phyloP scores from a whole-genome alignment of 495 filamentous ascomycete genomes.

The Pyronema domesticum region DNA sequence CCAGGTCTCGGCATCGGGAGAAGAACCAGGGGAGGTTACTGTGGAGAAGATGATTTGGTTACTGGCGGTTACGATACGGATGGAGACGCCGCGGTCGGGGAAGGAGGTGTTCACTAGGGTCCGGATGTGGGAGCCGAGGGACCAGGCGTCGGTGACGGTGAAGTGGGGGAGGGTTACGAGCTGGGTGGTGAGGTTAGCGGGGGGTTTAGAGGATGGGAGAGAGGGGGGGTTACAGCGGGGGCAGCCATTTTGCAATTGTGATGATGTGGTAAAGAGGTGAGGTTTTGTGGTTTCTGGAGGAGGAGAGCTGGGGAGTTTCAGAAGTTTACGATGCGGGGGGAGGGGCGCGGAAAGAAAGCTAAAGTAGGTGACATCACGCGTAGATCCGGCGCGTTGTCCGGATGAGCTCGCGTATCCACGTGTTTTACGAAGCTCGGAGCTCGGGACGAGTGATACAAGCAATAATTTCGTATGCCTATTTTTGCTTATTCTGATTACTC shows the following conservation, averaged over 20 bases:
- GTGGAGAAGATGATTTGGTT: conserved; percentile 44
- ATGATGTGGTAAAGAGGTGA: too few relatives aligned
- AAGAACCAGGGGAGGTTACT: conserved; percentile 33
- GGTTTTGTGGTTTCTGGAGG: too few relatives aligned
- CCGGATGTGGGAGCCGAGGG: conserved; percentile 45
- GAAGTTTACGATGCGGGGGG: too few relatives aligned
- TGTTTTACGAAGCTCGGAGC: too few relatives aligned
- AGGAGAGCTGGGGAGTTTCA: too few relatives aligned
- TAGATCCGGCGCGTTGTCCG: too few relatives aligned
- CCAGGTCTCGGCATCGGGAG: conserved; percentile 45
- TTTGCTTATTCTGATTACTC: too few relatives aligned
- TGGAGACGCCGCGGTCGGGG: conserved; percentile 39
- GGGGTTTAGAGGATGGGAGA: background rate
- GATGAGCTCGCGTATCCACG: too few relatives aligned
- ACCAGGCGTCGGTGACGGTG: conserved; percentile 47
- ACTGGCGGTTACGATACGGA: conserved; percentile 45
- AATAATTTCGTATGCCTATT: too few relatives aligned
- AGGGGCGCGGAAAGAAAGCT: too few relatives aligned
- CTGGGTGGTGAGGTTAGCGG: background rate
- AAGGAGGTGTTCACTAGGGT: conserved; percentile 34
- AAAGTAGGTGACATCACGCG: too few relatives aligned
- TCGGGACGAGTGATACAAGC: too few relatives aligned
- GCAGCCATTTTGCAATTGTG: background rate
- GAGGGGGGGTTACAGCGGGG: conserved; percentile 4
- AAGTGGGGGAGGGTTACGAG: conserved; percentile 40